Percentiles rank a stretch among this genome's conserved stretches.
These are phyloP conservation scores for Leptographium lundbergii DNA, from an alignment of 2,329 filamentous ascomycete genomes.

Conservation along the genomic window DNA sequence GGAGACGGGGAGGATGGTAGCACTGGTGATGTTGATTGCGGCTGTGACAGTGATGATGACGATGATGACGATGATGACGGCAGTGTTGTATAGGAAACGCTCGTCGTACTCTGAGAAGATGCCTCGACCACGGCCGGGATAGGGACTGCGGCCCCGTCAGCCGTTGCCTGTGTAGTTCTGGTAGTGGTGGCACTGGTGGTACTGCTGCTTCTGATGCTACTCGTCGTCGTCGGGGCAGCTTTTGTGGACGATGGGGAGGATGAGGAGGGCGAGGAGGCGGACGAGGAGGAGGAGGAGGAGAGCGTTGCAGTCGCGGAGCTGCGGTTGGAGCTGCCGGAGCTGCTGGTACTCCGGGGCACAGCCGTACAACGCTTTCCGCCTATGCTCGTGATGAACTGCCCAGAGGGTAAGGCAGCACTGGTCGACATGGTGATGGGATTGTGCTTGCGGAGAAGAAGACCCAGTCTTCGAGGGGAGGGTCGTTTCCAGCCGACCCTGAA, in stretches of 20 bases:
- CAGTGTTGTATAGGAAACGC: slow-evolving; percentile 1
- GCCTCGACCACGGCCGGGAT: neutral
- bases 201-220: neutral
- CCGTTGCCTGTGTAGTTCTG: neutral
- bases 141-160: neutral
- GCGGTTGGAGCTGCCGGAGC: neutral
- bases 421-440: slow-evolving; percentile 25
- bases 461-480: slow-evolving; percentile 2
- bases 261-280: too few species aligned
- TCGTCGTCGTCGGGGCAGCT: neutral
- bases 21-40: slow-evolving; percentile 2
- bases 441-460: neutral
- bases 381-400: slow-evolving; percentile 36
- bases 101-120: slow-evolving; percentile 23
- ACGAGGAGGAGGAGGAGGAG: neutral
- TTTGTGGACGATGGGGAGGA: too few species aligned
- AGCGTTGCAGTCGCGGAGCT: slow-evolving; percentile 7
- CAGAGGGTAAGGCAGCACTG: slow-evolving; percentile 27
- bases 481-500: slow-evolving; percentile 11
- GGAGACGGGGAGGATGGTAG: neutral
- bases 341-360: slow-evolving; percentile 25
- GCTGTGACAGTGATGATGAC: neutral
- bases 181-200: neutral
- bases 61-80: slow-evolving; percentile 8
- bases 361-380: slow-evolving; percentile 41